phyloP scores from a whole-genome alignment of 192 early-diverging fungal species.

The Backusella luteola region DNA sequence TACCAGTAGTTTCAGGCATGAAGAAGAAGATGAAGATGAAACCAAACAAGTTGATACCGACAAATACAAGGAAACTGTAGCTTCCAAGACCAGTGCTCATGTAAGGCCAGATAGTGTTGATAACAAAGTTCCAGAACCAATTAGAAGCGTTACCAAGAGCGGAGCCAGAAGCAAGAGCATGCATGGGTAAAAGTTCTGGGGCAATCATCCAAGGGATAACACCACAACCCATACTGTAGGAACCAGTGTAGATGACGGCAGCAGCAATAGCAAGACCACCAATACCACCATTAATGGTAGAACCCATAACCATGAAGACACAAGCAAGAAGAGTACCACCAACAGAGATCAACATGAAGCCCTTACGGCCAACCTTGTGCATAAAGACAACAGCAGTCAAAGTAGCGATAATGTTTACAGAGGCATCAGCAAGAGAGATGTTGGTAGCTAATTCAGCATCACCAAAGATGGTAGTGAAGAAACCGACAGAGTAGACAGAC shows the following conservation, averaged over 20 bases:
- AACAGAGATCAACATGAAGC: slow-evolving; percentile 62
- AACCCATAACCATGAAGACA: slow-evolving; percentile 61
- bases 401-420: slow-evolving; percentile 61
- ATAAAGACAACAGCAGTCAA: slow-evolving; percentile 56
- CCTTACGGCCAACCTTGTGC: slow-evolving; percentile 66
- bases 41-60: slow-evolving; percentile 61
- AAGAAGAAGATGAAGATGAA: slow-evolving; percentile 64
- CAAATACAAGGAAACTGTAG: slow-evolving; percentile 66
- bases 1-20: slow-evolving; percentile 75
- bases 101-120: slow-evolving; percentile 39
- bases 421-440: slow-evolving; percentile 60
- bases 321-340: slow-evolving; percentile 63
- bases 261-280: slow-evolving; percentile 49
- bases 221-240: slow-evolving; percentile 79
- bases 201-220: slow-evolving; percentile 82
- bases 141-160: slow-evolving; percentile 74
- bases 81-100: slow-evolving; percentile 32
- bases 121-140: slow-evolving; percentile 58
- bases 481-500: slow-evolving; percentile 78
- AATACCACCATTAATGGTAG: slow-evolving; percentile 32
- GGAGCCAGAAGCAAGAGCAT: slow-evolving; percentile 69
- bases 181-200: slow-evolving; percentile 76
- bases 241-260: slow-evolving; percentile 69
- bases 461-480: slow-evolving; percentile 63
- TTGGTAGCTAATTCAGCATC: slow-evolving; percentile 49